phyloP scores from a whole-genome alignment of 108 stramenopile species.

The Cyclotella kingstonii region DNA sequence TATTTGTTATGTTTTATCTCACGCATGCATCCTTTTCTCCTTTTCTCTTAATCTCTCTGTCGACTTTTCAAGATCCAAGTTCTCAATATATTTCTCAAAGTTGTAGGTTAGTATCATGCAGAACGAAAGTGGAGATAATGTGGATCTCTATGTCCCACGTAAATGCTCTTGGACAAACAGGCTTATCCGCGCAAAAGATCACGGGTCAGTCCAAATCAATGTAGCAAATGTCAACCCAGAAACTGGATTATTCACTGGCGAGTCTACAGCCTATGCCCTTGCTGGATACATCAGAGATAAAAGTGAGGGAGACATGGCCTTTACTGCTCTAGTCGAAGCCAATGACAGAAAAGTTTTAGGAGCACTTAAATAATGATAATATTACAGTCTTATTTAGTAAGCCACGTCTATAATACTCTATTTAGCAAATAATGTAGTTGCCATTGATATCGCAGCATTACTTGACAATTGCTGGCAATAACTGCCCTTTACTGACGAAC shows the following conservation, averaged over 20 bases:
- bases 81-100: too few relatives aligned
- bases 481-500: too few relatives aligned
- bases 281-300: slow-evolving; percentile 93
- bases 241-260: slow-evolving; percentile 88
- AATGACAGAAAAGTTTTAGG: slow-evolving; percentile 56
- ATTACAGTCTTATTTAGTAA: too few relatives aligned
- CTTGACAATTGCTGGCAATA: too few relatives aligned
- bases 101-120: slow-evolving; percentile 71
- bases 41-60: too few relatives aligned
- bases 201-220: slow-evolving; percentile 95
- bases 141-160: slow-evolving; percentile 97
- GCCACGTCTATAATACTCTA: too few relatives aligned
- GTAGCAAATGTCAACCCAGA: slow-evolving; percentile 95
- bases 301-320: slow-evolving; percentile 90
- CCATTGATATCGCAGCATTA: too few relatives aligned
- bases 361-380: slow-evolving; percentile 40
- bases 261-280: slow-evolving; percentile 77
- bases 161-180: slow-evolving; percentile 98
- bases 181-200: slow-evolving; percentile 91
- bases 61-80: too few relatives aligned
- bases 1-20: too few relatives aligned
- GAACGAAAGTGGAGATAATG: slow-evolving; percentile 95
- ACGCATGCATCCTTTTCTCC: too few relatives aligned
- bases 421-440: too few relatives aligned
- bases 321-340: slow-evolving; percentile 74